These are phyloP conservation scores for Leucosporidium scottii DNA, from an alignment of 768 basidiomycete genomes.

Conservation along the genomic window DNA sequence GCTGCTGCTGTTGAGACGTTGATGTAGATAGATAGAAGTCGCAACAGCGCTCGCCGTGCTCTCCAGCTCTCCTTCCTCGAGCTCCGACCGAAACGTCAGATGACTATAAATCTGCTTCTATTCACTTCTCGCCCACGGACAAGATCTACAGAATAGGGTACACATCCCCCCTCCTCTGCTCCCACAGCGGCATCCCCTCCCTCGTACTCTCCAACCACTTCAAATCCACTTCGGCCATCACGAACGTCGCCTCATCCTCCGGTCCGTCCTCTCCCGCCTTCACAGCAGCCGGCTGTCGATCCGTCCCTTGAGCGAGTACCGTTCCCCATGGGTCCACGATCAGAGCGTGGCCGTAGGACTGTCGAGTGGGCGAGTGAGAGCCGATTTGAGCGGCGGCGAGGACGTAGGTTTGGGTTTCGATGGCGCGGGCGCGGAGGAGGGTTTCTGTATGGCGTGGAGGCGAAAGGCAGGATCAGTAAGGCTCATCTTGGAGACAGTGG, in stretches of 20 bases:
- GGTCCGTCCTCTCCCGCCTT: constrained; percentile 10
- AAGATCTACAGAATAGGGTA: constrained; percentile 15
- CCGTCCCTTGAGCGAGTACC: constrained; percentile 26
- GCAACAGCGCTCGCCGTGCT: too few relatives aligned
- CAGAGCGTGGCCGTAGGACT: constrained; percentile 30
- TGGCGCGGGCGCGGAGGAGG: constrained; percentile 36
- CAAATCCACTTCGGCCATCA: constrained; percentile 30
- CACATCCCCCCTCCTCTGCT: constrained; percentile 30
- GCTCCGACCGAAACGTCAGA: too few relatives aligned
- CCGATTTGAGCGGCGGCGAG: constrained; percentile 35
- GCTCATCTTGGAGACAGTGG: neutral
- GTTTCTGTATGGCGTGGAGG: constrained; percentile 7
- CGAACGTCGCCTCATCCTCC: constrained; percentile 26
- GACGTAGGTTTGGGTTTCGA: constrained; percentile 39
- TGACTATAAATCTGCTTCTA: too few relatives aligned
- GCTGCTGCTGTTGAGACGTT: too few relatives aligned
- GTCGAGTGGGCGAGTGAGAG: constrained; percentile 13
- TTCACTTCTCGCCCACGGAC: too few relatives aligned
- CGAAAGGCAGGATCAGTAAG: neutral
- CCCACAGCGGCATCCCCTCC: constrained; percentile 33
- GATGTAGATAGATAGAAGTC: too few relatives aligned
- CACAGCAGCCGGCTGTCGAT: neutral
- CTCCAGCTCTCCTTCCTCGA: too few relatives aligned
- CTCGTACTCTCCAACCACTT: constrained; percentile 26
- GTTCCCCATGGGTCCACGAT: constrained; percentile 37